Conservation (phyloP, 2,329 filamentous ascomycete genomes). For the Cladosporium sp. region DNA sequence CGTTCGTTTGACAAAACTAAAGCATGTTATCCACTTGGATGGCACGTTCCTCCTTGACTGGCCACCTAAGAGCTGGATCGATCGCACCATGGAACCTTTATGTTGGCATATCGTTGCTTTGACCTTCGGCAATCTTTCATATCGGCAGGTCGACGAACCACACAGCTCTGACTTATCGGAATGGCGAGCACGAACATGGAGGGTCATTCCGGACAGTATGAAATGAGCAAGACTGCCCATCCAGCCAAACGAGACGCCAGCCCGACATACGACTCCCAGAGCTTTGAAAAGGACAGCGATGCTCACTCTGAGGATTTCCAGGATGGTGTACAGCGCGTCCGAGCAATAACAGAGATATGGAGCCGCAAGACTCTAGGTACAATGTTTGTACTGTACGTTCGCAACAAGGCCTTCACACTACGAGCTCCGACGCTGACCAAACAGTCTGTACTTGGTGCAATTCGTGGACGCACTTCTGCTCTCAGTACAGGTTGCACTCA, state of each 20-base stretch:
- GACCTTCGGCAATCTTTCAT: neutral
- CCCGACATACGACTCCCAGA: neutral
- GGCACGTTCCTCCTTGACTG: neutral
- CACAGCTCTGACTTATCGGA: neutral
- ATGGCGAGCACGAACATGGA: neutral
- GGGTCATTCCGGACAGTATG: neutral
- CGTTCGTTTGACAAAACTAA: neutral
- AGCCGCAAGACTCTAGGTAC: neutral
- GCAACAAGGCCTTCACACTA: neutral
- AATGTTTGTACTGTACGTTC: constrained; percentile 1
- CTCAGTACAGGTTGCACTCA: constrained; percentile 42
- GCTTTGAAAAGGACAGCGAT: neutral
- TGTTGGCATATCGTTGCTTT: neutral
- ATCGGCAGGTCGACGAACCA: neutral
- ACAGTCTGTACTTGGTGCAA: constrained; percentile 50
- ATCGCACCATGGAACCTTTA: neutral
- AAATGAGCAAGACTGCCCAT: neutral
- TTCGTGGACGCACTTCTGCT: constrained; percentile 52
- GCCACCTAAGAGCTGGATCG: neutral
- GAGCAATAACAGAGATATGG: constrained; percentile 8
- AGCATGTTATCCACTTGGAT: neutral
- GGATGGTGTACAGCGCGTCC: constrained; percentile 6
- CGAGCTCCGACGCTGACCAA: constrained; percentile 4
- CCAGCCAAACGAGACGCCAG: neutral
- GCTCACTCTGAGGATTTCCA: constrained; percentile 1